phyloP scores from a whole-genome alignment of 176 grass and related monocot species.

The Avena atlantica region DNA sequence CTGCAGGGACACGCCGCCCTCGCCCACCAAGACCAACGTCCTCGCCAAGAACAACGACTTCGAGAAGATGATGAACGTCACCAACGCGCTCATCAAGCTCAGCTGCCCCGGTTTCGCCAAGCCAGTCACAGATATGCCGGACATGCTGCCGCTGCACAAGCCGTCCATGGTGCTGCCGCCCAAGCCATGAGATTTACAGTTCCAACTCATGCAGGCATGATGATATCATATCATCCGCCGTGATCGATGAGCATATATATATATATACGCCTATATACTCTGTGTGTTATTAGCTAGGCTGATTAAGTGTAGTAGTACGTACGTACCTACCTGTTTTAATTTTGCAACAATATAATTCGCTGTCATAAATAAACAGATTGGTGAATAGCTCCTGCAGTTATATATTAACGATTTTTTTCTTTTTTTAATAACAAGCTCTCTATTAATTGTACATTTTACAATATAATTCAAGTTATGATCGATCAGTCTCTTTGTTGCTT shows the following conservation, averaged over 20 bases:
- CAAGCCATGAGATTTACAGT: neutral
- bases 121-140: neutral
- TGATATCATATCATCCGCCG: neutral
- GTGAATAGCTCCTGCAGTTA: neutral
- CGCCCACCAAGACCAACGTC: neutral
- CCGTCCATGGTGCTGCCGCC: neutral
- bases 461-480: neutral
- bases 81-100: slow-evolving; percentile 40
- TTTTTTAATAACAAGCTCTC: neutral
- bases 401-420: neutral
- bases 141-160: neutral
- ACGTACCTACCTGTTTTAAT: neutral
- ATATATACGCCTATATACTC: neutral
- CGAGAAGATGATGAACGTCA: slow-evolving; percentile 38
- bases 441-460: neutral
- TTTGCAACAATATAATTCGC: neutral
- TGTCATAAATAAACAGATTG: neutral
- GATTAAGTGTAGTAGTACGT: neutral
- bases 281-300: neutral
- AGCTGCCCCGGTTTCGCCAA: neutral
- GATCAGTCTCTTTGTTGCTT: neutral
- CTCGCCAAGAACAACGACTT: slow-evolving; percentile 47
- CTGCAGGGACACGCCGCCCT: slow-evolving; percentile 14
- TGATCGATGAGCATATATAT: neutral
- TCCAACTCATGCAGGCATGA: neutral